Evolutionary conservation across 2,329 filamentous ascomycete species (phyloP).

Genomic region (Lecanicillium sp.): DNA sequence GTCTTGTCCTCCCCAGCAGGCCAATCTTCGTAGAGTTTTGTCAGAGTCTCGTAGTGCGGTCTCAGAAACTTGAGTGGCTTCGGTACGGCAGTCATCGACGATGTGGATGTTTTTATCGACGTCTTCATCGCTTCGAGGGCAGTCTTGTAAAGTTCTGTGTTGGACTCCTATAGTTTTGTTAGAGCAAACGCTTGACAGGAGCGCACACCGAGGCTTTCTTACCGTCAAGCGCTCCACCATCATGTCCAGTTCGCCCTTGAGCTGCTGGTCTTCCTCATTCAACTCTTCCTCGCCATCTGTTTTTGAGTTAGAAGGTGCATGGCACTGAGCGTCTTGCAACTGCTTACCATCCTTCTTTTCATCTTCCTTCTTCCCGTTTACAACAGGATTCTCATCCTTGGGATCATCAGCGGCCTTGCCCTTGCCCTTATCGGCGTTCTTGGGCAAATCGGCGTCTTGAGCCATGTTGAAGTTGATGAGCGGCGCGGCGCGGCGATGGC

Average conservation of each 20-base stretch:
- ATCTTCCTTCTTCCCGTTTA: slow-evolving; percentile 72
- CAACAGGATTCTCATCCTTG: slow-evolving; percentile 59
- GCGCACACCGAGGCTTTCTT: slow-evolving; percentile 17
- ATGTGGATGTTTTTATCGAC: slow-evolving; percentile 98
- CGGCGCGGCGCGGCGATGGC: background rate
- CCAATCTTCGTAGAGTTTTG: slow-evolving; percentile 86
- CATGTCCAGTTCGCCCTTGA: slow-evolving; percentile 97
- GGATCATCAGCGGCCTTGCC: slow-evolving; percentile 73
- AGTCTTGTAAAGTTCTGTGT: slow-evolving; percentile 80
- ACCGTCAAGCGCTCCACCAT: slow-evolving; percentile 91
- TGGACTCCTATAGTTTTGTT: slow-evolving; percentile 56
- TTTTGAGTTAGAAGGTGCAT: slow-evolving; percentile 13
- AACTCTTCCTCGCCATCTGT: slow-evolving; percentile 65
- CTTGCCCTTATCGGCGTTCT: slow-evolving; percentile 89
- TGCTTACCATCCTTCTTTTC: slow-evolving; percentile 46
- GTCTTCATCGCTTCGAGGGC: slow-evolving; percentile 94
- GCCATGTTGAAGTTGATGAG: slow-evolving; percentile 58
- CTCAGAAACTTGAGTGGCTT: slow-evolving; percentile 97
- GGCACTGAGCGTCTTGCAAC: slow-evolving; percentile 6
- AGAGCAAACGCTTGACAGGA: background rate
- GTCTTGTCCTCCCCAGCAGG: slow-evolving; percentile 76
- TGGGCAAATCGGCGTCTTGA: slow-evolving; percentile 82
- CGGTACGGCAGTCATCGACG: slow-evolving; percentile 97
- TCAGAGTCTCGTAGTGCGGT: slow-evolving; percentile 88
- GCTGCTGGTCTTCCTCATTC: slow-evolving; percentile 94